A percentile compares a stretch with the other conserved stretches of the same genome.
Conservation (phyloP, 805 yeast species). For the Danielozyma ontarioensis region DNA sequence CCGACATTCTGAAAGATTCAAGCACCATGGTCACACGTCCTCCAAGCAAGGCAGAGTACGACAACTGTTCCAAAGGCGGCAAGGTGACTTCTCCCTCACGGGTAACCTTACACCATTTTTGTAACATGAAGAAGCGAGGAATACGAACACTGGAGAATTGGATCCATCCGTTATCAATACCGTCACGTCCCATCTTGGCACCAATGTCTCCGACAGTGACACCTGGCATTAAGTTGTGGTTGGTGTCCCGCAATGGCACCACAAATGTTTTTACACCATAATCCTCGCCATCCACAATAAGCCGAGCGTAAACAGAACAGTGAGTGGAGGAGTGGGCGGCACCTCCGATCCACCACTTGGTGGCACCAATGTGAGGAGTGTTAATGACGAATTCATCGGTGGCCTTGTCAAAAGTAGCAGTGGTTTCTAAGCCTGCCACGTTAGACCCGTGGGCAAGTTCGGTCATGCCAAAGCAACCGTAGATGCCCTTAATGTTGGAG, state of each 20-base stretch:
- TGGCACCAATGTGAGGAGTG: conserved; percentile 19
- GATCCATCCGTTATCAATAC: conserved; percentile 19
- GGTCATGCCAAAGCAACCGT: conserved; percentile 18
- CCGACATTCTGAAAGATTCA: conserved; percentile 16
- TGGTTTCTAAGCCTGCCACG: conserved; percentile 17
- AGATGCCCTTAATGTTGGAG: conserved; percentile 8
- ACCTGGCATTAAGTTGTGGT: conserved; percentile 15
- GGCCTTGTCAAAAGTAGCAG: conserved; percentile 15
- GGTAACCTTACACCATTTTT: conserved; percentile 13
- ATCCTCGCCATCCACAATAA: conserved; percentile 15
- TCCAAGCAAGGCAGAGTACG: conserved; percentile 15
- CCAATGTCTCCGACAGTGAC: conserved; percentile 17
- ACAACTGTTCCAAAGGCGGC: conserved; percentile 15
- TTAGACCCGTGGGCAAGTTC: conserved; percentile 17
- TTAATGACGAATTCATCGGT: conserved; percentile 14
- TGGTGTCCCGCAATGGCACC: conserved; percentile 15
- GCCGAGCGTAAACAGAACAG: conserved; percentile 13
- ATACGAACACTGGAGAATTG: conserved; percentile 15
- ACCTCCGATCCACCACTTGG: conserved; percentile 21
- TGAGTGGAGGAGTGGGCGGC: conserved; percentile 18
- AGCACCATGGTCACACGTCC: conserved; percentile 16
- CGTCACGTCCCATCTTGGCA: conserved; percentile 18
- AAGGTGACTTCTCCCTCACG: conserved; percentile 12
- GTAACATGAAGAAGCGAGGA: conserved; percentile 16
- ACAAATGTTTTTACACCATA: conserved; percentile 17